phyloP scores from a whole-genome alignment of 345 rosid species.

The Hibiscus trionum region DNA sequence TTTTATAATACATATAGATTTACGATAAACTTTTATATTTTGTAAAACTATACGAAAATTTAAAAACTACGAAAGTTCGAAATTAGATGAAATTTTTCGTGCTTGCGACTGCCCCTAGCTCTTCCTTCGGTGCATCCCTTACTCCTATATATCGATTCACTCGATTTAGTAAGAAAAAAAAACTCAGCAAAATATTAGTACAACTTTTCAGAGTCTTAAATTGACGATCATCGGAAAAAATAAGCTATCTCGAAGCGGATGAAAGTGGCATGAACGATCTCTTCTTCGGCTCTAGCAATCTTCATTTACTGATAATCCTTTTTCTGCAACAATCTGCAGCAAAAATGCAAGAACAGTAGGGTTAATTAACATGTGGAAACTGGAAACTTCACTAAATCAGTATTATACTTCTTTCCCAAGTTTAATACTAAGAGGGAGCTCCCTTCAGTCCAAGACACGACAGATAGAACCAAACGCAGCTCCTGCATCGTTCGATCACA shows the following conservation, averaged over 20 bases:
- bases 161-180: too few relatives aligned
- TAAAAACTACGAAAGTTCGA: too few relatives aligned
- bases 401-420: neutral
- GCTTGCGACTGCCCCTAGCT: too few relatives aligned
- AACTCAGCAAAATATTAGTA: neutral
- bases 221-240: neutral
- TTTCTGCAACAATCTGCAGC: neutral
- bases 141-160: neutral
- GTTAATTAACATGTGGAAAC: neutral
- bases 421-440: conserved; percentile 27
- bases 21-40: too few relatives aligned
- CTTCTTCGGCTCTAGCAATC: neutral
- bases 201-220: neutral
- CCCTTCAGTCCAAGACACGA: conserved; percentile 57
- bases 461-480: conserved; percentile 29
- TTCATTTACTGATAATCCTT: neutral
- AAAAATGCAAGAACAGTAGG: neutral
- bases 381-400: neutral
- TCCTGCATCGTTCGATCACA: conserved; percentile 41
- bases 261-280: neutral
- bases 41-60: too few relatives aligned
- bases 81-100: too few relatives aligned
- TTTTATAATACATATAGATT: too few relatives aligned
- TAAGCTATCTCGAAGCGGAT: neutral
- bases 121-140: too few relatives aligned